Conservation (phyloP, 78 protist species). For the Dictyostelium firmibasis region DNA sequence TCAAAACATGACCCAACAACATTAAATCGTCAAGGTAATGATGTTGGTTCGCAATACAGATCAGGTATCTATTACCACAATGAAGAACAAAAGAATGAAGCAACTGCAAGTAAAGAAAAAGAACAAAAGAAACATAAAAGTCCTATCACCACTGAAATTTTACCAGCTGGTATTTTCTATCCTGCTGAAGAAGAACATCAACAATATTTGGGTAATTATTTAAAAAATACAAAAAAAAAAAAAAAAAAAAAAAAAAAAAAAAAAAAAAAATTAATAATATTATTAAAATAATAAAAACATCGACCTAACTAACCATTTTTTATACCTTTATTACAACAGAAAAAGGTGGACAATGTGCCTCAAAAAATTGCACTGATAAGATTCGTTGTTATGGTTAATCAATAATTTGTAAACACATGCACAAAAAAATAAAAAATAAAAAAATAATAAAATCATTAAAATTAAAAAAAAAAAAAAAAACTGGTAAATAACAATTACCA, state of each 20-base stretch:
- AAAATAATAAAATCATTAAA: not conserved
- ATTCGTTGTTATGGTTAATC: conserved; percentile 64
- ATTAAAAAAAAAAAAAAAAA: too few relatives aligned
- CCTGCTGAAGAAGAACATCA: conserved; percentile 90
- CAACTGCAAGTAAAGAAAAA: conserved; percentile 28
- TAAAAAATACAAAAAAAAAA: not conserved
- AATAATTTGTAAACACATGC: too few relatives aligned
- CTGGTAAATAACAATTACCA: too few relatives aligned
- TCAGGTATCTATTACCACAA: conserved; percentile 81
- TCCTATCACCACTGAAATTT: conserved; percentile 77
- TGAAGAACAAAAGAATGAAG: conserved; percentile 83
- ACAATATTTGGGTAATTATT: conserved; percentile 27
- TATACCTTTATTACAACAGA: not conserved
- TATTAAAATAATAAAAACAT: too few relatives aligned
- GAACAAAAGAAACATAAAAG: conserved; percentile 26
- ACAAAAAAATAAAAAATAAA: not conserved
- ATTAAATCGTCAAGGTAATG: conserved; percentile 91
- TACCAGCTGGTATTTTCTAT: conserved; percentile 56
- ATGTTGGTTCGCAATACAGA: conserved; percentile 94
- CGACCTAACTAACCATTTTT: too few relatives aligned
- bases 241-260: not conserved
- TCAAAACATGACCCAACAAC: conserved; percentile 90
- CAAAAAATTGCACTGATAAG: conserved; percentile 34
- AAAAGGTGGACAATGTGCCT: conserved; percentile 65
- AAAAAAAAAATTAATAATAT: too few relatives aligned